Base-by-base conservation (phyloP, 805 yeast genomes). In the Torulaspora delbrueckii region DNA sequence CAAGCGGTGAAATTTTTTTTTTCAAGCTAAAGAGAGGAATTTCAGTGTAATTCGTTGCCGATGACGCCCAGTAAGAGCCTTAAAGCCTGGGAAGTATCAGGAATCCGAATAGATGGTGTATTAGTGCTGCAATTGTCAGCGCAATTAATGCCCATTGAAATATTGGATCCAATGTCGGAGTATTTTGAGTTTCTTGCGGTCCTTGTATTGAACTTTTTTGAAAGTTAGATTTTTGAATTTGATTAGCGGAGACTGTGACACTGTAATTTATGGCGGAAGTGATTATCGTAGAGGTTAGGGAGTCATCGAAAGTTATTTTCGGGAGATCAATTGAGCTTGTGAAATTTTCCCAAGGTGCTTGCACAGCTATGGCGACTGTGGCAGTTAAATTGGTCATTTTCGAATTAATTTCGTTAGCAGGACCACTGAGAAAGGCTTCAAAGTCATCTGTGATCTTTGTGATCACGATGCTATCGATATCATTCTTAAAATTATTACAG, bases 91-190 rank as follows among this genome's bases (percentile, higher is more conserved):
- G 26, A 19, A 39, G 28, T 16, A 48, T 35, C 4, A 41, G 32
- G 28, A 38, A 36, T 5, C 51, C 51, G 10, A 48, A 24, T 7
- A 44, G 16, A 28, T 43, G 47, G 24, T 44, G 46, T 13, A 45
- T 25, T 9, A 28, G 18, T 37, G 40, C 35, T 8, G 40, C 22
- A 5, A 31, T 33, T 19, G 37, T 10, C 10, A 42, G 25, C 13
- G 48, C 42, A 5, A 45, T 24, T 22, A 44, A 16, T 26, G 42
- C 26, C 48, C 48, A 44, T 18, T 35, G 40, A 28, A 38, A 43
- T 14, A 41, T 26, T n/a, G 27, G 13, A 3, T 27, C 24, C 40
- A 42, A 39, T 12, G 27, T 8, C 9, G 37, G 26, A n/a, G 8
- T 14, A 25, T 14, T 13, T 31, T 24, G 18, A n/a, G 19, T 22